Evolutionary conservation across 441 rosid genomes (phyloP).

Genomic region (Euphorbia celastroides): DNA sequence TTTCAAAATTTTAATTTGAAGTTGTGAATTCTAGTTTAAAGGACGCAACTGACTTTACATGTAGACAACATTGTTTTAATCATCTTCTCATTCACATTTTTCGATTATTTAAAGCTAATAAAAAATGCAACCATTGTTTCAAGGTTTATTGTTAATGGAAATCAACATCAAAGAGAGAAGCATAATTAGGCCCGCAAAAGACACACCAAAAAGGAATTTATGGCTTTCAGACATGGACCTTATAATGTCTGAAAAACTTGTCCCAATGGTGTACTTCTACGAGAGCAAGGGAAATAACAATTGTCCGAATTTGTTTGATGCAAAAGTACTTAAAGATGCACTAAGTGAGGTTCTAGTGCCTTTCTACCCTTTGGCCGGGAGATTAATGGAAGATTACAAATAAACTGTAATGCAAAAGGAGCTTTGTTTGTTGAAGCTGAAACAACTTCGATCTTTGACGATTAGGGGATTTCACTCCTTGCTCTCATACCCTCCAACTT

Average conservation of each 20-base stretch:
- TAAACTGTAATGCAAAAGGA: not conserved
- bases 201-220: slow-evolving; percentile 19
- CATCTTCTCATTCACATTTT: too few species aligned
- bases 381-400: slow-evolving; percentile 20
- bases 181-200: slow-evolving; percentile 24
- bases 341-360: slow-evolving; percentile 33
- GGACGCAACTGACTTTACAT: too few species aligned
- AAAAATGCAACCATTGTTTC: too few species aligned
- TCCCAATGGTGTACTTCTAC: slow-evolving; percentile 23
- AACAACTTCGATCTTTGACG: not conserved
- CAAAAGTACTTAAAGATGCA: slow-evolving; percentile 30
- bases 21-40: too few species aligned
- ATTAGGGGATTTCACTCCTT: slow-evolving; percentile 8
- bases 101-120: too few species aligned
- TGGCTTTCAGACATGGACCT: slow-evolving; percentile 32
- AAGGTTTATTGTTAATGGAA: too few species aligned
- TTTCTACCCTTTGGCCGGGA: slow-evolving; percentile 39
- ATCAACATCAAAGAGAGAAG: slow-evolving; percentile 19
- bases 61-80: too few species aligned
- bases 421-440: slow-evolving; percentile 4
- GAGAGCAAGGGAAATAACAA: not conserved
- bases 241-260: slow-evolving; percentile 1
- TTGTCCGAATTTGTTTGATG: slow-evolving; percentile 25
- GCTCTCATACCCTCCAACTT: not conserved
- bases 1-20: too few species aligned